phyloP scores from a whole-genome alignment of 73 alveolate species.

The Uronychia setigera region DNA sequence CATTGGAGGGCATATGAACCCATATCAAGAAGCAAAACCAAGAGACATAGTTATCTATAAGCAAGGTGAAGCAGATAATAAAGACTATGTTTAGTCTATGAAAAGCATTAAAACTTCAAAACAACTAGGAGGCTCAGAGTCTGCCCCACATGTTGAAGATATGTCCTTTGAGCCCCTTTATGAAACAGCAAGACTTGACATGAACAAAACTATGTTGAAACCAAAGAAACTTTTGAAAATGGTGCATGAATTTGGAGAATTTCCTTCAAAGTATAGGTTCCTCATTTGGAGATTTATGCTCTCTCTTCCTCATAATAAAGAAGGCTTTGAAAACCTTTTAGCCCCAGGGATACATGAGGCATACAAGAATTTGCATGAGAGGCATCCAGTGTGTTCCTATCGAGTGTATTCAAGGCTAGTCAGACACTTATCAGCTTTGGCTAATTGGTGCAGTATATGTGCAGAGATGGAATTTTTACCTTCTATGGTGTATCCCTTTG shows the following conservation, averaged over 20 bases:
- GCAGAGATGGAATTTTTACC: conserved; percentile 72
- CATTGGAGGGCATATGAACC: too few relatives aligned
- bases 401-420: conserved; percentile 49
- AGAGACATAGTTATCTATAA: neutral
- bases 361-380: conserved; percentile 36
- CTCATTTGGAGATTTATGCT: conserved; percentile 61
- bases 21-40: neutral
- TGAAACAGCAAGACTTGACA: conserved; percentile 29
- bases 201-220: neutral
- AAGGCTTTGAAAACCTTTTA: conserved; percentile 35
- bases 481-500: conserved; percentile 65
- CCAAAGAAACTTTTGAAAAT: conserved; percentile 28
- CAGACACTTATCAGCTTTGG: conserved; percentile 64
- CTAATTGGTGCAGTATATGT: conserved; percentile 71
- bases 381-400: conserved; percentile 48
- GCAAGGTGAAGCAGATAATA: neutral
- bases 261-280: conserved; percentile 65
- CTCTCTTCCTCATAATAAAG: conserved; percentile 57
- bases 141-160: neutral
- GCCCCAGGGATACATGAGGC: conserved; percentile 64
- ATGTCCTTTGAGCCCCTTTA: conserved; percentile 3
- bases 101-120: neutral
- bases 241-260: conserved; percentile 51
- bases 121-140: neutral
- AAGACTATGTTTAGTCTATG: neutral